Evolutionary conservation across 2,329 filamentous ascomycete genomes (phyloP), one percentile per base, ranked within the genome.

Genomic region (Venturia oleaginea): DNA sequence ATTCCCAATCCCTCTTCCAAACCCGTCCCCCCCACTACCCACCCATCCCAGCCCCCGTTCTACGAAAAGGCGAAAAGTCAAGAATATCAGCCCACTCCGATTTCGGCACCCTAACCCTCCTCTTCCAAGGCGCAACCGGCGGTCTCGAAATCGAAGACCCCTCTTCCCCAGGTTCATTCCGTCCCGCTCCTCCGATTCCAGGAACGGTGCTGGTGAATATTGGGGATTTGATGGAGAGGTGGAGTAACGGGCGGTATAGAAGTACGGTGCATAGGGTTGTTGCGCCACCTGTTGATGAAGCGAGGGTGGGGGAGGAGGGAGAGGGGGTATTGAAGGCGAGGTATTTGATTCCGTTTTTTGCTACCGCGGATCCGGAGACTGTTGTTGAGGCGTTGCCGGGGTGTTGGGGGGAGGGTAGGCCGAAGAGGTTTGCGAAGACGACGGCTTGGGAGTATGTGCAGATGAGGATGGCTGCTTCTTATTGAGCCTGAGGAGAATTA

Each of bases 41-140:
- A 1, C 62, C 74, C 6, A 66, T 77, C 8, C 64, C 69, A 0
- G 68, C 69, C 1, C 54, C 62, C 1, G 67, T 75, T n/a, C 68
- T 78, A 8, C 19, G 30, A 2, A 19, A 65, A 1, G 60, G 68
- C 8, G 69, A 70, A 34, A 67, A 68, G 2, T 68, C 71, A 2
- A 70, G 77, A 3, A 78, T 78, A 61, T 71, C 74, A 19, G 75
- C 77, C 1, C 78, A 80, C 61, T 76, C 73, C 1, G 77, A 78
- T 66, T 78, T 76, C 66, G 76, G 76, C 8, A 73, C 72, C 1
- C 66, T 78, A 48, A 79, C 77, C 3, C 67, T 78, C 11, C 70
- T 79, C 1, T 78, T 78, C 65, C 77, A 78, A 63, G 77, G 79
- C 60, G 61, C 64, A 1, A 75, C 76, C 27, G 77, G 76, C 13